Evolutionary conservation across 305 asterid genomes (phyloP), one percentile per base, ranked within the genome.

Genomic region (Fraxinus angustifolia): DNA sequence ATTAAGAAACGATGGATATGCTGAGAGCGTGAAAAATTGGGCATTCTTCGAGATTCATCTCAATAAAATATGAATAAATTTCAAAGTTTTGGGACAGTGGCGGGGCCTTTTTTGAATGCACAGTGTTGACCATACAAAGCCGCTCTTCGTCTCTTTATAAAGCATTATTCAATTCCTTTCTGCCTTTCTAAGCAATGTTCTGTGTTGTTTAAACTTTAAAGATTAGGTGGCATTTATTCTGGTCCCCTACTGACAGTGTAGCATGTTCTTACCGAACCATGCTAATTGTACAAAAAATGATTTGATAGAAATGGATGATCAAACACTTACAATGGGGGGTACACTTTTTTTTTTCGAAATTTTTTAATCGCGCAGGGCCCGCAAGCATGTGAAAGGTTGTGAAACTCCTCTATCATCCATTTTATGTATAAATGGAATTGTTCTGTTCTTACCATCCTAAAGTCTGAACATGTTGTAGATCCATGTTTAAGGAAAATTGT

Each of bases 111-210:
- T 81, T 84, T 82, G 82, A 79, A 88, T 78, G 17, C 77, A 26
- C 72, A 19, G 68, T 21, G 87, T 88, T 86, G 89, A 86, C 91
- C 80, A 73, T 73, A 81, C 81, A 62, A 75, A 42, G 84, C 83
- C 88, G 17, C 53, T 79, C 72, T 62, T 23, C 72, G 78, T 73
- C 80, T 8, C 81, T 82, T 75, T 78, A 38, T 83, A 78, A 83
- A 83, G 19, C 81, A 81, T 35, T 8, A 31, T 74, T 76, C 82
- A 85, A 85, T 81, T 84, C 85, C 67, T 65, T 28, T 68, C 84
- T 68, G 48, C 76, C 80, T 82, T 71, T 84, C 67, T 73, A 82
- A 81, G 83, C 77, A 84, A 83, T 85, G 87, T 85, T 87, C 83
- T 85, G 80, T 78, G 85, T 85, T 40, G 26, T 23, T 23, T 23